Evolutionary conservation across 352 stramenopile genomes (phyloP), one percentile per base, ranked within the genome.

Genomic region (Hyaloperonospora brassicae): DNA sequence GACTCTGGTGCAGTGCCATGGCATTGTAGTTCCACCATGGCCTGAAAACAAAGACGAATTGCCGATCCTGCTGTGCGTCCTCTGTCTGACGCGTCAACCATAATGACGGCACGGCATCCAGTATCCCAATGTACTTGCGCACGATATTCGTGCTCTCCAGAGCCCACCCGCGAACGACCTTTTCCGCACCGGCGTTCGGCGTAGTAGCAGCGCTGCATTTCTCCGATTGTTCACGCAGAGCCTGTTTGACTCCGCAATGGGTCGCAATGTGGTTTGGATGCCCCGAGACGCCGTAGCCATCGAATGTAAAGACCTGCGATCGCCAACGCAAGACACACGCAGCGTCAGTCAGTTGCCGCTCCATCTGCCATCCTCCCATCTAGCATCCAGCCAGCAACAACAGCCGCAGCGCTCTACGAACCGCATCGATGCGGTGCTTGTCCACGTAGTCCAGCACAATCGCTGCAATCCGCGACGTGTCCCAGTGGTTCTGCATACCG

Each of bases 211-310:
- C 41, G 34, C 59, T 53, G 53, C 72, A 86, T 4, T 64, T 74
- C 54, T 60, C 57, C 35, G 82, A 67, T 23, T 71, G 67, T 38
- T 82, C 57, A 38, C 59, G 24, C 4, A 90, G 38, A 6, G 78
- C 74, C 25, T 47, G 45, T 47, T 76, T 70, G 1, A 93, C 79
- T 25, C 83, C 79, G 31, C 58, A 61, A 55, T 88, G 73, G 12
- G 77, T 74, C 0, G 80, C 84, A 31, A 95, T 83, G 65, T 98
- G 95, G 78, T 98, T 98, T 5, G 82, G 57, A 73, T 98, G 95
- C 0, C 87, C 87, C 2, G 93, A 98, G 6, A 98, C 82, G 21
- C 95, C 95, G 25, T 86, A 78, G 34, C 87, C 57, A 60, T 98
- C 95, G 70, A 98, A 98, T 9, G 95, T 98, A 31, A 98, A 84